Base-by-base conservation (phyloP, 176 grass and related monocot species). In the Musa troglodytarum region DNA sequence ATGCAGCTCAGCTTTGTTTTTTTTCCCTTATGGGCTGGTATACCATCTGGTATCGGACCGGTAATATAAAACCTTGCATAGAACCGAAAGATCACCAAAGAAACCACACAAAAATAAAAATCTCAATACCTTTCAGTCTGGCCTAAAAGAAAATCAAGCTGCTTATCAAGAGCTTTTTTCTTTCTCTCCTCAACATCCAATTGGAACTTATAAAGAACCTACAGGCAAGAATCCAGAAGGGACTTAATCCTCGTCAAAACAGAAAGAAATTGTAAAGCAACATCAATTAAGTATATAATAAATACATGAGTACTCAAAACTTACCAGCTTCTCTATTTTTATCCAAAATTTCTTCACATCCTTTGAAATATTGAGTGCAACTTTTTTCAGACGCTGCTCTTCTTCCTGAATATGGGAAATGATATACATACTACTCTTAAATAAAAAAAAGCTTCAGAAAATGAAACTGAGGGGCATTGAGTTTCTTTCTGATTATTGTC, bases 261-360 rank as follows among this genome's bases (percentile, higher is more conserved):
- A 57, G 52, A 61, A 78, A 75, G 9, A 83, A 23, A 56, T 65
- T 19, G 20, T 19, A 57, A 50, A 77, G 25, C 12, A 57, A 82
- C 10, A 65, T 13, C 10, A 43, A 13, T 8, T 54, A 72, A 23
- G 10, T 28, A 10, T 9, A n/a, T 74, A 24, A 9, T 70, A 26
- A 54, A 25, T 58, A 10, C 20, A 57, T 52, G 2, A 72, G 68
- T 26, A 6, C 34, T 43, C 34, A 16, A 49, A 78, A 89, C 86
- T 89, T 82, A 71, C 95, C 86, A 99, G 77, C 52, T 94, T 99
- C 83, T 99, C 95, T 85, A 99, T 94, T 87, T 99, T 99, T 20
- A 82, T 87, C 95, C 95, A 99, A 74, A 99, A 99, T 80, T 99
- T 99, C 83, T 94, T 99, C 80, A 99, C 91, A 50, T 99, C 95